Base-by-base conservation (phyloP, 2,329 filamentous ascomycete genomes). In the Helminthosporium solani region DNA sequence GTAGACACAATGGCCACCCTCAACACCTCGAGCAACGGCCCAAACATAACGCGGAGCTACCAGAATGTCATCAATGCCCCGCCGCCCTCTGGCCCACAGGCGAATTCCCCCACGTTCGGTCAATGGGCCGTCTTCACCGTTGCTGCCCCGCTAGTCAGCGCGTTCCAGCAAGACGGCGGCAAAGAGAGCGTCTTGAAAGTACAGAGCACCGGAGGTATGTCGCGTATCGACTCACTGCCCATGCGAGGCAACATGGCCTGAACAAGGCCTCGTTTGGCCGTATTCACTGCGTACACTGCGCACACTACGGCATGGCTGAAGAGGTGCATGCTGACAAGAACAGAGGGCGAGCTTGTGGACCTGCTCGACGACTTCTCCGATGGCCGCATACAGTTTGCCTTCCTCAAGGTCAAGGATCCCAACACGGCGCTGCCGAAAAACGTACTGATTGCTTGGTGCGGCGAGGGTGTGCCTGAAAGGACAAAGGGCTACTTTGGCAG, bases 401-500 rank as follows among this genome's bases (percentile, higher is more conserved):
- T 95, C 65, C 85, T 94, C 63, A 96, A 95, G 74, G 86, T 99
- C 75, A 96, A 91, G 71, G 94, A 99, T 68, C 88, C 90, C 44
- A 99, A 99, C 71, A 89, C 87, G 2, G 77, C 79, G 18, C 82
- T 99, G 14, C 90, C 92, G 40, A 99, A 99, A 77, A 88, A 85
- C 68, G 89, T 95, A 49, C 80, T 99, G 57, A 90, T 99, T 67
- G 91, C 88, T 57, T 99, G 94, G 87, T 99, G 94, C 70, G 94
- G 94, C 57, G 92, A 95, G 66, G 94, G 94, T 60, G 94, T 99
- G 14, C 94, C 94, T n/a, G 94, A 99, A 74, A 81, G 92, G 63
- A 97, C 92, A 51, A 99, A 97, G 75, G 94, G 94, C 56, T 97
- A 97, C 74, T 99, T 99, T 70, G 96, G 90, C 57, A 96, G 90